Conservation (phyloP, 192 early-diverging fungal species). For the Coemansia sp. region DNA sequence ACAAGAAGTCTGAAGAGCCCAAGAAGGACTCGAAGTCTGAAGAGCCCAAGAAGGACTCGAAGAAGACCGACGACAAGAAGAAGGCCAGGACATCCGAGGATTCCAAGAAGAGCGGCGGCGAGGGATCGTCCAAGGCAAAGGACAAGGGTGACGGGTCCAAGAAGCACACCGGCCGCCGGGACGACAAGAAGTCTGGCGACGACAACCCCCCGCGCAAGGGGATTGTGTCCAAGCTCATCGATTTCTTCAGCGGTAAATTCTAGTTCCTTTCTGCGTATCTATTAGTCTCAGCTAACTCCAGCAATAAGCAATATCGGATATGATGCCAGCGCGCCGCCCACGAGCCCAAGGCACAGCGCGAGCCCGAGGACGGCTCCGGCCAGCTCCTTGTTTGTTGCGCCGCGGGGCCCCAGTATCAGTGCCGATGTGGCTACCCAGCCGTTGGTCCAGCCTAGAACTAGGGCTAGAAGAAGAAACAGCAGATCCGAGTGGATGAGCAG, state of each 20-base stretch:
- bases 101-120: slow-evolving; percentile 1
- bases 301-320: slow-evolving; percentile 36
- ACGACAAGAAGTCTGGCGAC: slow-evolving; percentile 25
- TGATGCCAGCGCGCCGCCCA: slow-evolving; percentile 54
- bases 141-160: slow-evolving; percentile 11
- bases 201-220: slow-evolving; percentile 42
- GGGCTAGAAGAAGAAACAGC: slow-evolving; percentile 46
- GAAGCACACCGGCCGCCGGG: slow-evolving; percentile 34
- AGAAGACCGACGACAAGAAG: background rate
- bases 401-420: slow-evolving; percentile 56
- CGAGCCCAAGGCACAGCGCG: slow-evolving; percentile 59
- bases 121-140: background rate
- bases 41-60: background rate
- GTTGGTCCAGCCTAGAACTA: slow-evolving; percentile 60
- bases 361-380: slow-evolving; percentile 67
- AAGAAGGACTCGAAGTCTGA: slow-evolving; percentile 4
- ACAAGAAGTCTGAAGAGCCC: slow-evolving; percentile 1
- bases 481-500: slow-evolving; percentile 31
- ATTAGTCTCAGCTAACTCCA: slow-evolving; percentile 8
- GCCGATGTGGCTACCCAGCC: slow-evolving; percentile 59
- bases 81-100: background rate
- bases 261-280: slow-evolving; percentile 1
- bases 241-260: slow-evolving; percentile 40
- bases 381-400: slow-evolving; percentile 51
- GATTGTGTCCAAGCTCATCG: slow-evolving; percentile 43